Conservation (phyloP, 108 stramenopile species). For the Skeletonema tropicum region DNA sequence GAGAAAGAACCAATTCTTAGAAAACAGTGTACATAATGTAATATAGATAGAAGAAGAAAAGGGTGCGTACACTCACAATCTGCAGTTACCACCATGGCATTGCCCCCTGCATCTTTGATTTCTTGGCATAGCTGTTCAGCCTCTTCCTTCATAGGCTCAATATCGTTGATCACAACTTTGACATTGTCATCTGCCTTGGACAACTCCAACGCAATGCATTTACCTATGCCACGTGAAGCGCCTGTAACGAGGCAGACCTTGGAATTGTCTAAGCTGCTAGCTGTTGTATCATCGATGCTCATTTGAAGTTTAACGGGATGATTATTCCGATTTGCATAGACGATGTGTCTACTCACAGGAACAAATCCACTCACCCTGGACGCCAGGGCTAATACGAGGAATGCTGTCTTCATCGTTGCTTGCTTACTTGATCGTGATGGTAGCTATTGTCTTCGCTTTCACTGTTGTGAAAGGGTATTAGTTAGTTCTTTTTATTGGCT, state of each 20-base stretch:
- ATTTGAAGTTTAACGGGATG: constrained; percentile 16
- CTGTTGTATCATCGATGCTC: constrained; percentile 16
- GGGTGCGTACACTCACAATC: constrained; percentile 25
- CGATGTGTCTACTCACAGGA: not conserved
- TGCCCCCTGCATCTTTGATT: constrained; percentile 30
- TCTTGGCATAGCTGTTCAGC: constrained; percentile 27
- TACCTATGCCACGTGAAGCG: constrained; percentile 65
- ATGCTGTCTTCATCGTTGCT: not conserved
- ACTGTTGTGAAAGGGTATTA: not conserved
- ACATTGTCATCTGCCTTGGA: constrained; percentile 57
- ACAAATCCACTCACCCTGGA: not conserved
- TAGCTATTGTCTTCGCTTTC: not conserved
- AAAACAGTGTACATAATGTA: not conserved
- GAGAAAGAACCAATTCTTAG: constrained; percentile 3
- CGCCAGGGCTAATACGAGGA: not conserved
- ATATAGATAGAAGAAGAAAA: not conserved
- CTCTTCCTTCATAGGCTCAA: constrained; percentile 34
- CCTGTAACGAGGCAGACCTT: constrained; percentile 59
- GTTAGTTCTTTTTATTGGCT: not conserved
- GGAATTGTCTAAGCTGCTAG: constrained; percentile 1
- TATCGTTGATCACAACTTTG: constrained; percentile 52
- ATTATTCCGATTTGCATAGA: constrained; percentile 3
- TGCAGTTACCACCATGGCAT: constrained; percentile 51
- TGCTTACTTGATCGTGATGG: not conserved
- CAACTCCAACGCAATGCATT: constrained; percentile 62